These are phyloP conservation scores for Fabrea salina DNA, from an alignment of 169 alveolate species.

Conservation along the genomic window DNA sequence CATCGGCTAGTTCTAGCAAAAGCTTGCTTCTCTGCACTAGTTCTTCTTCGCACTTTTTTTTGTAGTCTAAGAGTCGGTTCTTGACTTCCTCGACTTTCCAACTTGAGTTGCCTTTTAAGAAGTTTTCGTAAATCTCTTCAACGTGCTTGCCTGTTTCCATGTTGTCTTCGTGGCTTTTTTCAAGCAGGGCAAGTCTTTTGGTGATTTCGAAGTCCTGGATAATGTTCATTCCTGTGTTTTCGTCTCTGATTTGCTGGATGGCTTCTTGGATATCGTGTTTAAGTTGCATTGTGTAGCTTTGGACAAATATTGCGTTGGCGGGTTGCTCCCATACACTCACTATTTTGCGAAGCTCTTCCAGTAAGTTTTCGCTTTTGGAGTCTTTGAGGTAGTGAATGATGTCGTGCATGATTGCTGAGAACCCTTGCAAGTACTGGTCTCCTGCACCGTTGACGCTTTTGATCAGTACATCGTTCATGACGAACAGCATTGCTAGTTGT, in stretches of 20 bases:
- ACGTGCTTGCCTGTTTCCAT: neutral
- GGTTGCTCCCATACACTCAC: slow-evolving; percentile 33
- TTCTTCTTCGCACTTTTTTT: slow-evolving; percentile 22
- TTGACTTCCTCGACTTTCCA: neutral
- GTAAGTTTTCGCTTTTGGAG: neutral
- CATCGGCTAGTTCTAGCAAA: neutral
- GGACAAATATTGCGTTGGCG: neutral
- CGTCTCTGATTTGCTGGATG: neutral
- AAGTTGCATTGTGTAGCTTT: neutral
- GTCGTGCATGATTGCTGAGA: slow-evolving; percentile 2
- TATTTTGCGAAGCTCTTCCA: slow-evolving; percentile 28
- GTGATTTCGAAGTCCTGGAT: slow-evolving; percentile 21
- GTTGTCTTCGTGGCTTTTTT: neutral
- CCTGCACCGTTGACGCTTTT: slow-evolving; percentile 12
- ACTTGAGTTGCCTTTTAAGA: neutral
- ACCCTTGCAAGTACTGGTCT: slow-evolving; percentile 6
- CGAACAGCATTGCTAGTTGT: slow-evolving; percentile 26
- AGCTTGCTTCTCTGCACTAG: slow-evolving; percentile 1
- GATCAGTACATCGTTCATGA: slow-evolving; percentile 27
- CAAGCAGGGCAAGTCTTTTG: neutral
- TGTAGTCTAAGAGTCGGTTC: neutral
- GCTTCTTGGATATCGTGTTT: slow-evolving; percentile 1
- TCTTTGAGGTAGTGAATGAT: neutral
- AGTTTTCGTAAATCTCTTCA: neutral
- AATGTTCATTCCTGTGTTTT: slow-evolving; percentile 1